These are phyloP conservation scores for Diospyros lotus DNA, from an alignment of 148 eudicot species.

Conservation along the genomic window DNA sequence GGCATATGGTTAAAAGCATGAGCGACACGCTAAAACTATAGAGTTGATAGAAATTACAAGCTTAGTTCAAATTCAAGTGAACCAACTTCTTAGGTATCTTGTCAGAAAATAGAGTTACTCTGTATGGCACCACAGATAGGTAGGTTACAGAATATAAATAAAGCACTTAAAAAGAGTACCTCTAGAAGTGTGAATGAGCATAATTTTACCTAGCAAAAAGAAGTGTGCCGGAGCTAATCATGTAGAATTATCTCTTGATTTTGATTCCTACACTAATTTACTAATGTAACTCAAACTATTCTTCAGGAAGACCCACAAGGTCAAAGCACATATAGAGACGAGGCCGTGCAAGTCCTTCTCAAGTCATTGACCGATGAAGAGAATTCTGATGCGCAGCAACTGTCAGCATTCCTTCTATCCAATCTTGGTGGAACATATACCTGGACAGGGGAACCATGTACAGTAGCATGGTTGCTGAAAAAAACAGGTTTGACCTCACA, in stretches of 20 bases:
- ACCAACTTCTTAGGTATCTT: neutral
- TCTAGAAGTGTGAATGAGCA: no score
- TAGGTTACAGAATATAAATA: neutral
- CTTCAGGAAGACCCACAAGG: slow-evolving; percentile 44
- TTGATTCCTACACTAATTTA: neutral
- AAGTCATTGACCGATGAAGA: slow-evolving; percentile 32
- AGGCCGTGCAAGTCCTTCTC: slow-evolving; percentile 33
- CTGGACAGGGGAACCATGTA: slow-evolving; percentile 53
- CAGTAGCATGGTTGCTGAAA: slow-evolving; percentile 44
- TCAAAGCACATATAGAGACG: slow-evolving; percentile 25
- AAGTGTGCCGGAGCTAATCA: neutral
- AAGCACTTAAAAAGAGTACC: neutral
- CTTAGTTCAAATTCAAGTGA: neutral
- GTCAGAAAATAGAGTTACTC: neutral
- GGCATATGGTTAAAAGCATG: neutral
- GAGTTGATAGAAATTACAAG: neutral
- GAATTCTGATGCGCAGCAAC: slow-evolving; percentile 24
- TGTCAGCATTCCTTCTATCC: slow-evolving; percentile 43
- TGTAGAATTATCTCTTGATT: neutral
- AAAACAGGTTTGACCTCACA: slow-evolving; percentile 44
- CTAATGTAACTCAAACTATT: neutral
- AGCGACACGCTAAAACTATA: neutral
- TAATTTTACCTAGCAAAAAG: no score
- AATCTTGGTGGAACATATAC: slow-evolving; percentile 53
- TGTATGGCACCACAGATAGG: neutral